phyloP scores from a whole-genome alignment of 1,139 yeast species.

The Zygosaccharomyces sapae region DNA sequence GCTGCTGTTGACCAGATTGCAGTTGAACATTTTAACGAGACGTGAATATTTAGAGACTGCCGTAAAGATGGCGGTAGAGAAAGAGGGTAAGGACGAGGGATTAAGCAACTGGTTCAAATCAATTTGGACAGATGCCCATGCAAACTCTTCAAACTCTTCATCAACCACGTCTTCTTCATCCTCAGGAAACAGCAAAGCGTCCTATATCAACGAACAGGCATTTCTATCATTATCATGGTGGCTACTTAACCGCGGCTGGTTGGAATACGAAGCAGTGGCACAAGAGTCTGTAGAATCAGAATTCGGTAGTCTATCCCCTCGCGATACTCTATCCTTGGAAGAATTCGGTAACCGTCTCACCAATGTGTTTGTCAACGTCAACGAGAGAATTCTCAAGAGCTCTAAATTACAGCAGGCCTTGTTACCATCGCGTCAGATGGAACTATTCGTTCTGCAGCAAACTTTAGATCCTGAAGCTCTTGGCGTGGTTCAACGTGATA shows the following conservation, averaged over 20 bases:
- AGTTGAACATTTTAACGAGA: constrained; percentile 83
- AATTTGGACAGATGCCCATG: constrained; percentile 18
- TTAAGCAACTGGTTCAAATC: constrained; percentile 24
- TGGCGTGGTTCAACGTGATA: constrained; percentile 28
- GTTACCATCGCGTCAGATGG: constrained; percentile 34
- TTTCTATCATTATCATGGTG: constrained; percentile 91
- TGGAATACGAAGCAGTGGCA: constrained; percentile 50
- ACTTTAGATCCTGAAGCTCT: constrained; percentile 39
- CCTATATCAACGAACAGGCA: constrained; percentile 60
- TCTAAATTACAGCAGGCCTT: constrained; percentile 24
- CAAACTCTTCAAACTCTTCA: constrained; percentile 3
- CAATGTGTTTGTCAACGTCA: constrained; percentile 42
- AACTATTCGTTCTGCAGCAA: constrained; percentile 40
- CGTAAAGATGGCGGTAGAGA: constrained; percentile 51
- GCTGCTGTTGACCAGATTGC: constrained; percentile 73
- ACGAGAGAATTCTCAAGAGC: constrained; percentile 35
- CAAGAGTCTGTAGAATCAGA: constrained; percentile 55
- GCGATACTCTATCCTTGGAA: constrained; percentile 60
- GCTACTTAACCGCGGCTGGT: constrained; percentile 86
- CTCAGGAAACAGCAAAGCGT: constrained; percentile 19
- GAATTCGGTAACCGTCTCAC: constrained; percentile 47
- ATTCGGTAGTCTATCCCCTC: constrained; percentile 64
- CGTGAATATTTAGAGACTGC: constrained; percentile 80
- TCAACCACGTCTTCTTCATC: constrained; percentile 3
- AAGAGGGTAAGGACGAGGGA: constrained; percentile 35